Evolutionary conservation across 2,329 filamentous ascomycete species (phyloP), one percentile per base, ranked within the genome.

Genomic region (Hymenoscyphus fraxineus): DNA sequence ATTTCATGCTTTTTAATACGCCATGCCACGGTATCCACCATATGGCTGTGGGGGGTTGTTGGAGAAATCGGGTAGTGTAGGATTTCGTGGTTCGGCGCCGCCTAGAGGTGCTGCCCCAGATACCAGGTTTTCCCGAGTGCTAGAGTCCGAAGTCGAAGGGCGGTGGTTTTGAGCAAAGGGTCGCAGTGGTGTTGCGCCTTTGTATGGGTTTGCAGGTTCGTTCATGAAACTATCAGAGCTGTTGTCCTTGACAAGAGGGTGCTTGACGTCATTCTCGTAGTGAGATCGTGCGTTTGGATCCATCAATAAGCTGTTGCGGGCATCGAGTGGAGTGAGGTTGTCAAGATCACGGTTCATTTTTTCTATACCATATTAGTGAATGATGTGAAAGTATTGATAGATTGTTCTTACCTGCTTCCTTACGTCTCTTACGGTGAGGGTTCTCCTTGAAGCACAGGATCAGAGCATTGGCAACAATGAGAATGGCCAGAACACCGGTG

Each of bases 401-500:
- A n/a, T 22, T 4, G 56, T 61, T 81, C 88, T 85, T 90, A 92
- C 92, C 92, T 77, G 92, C 87, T 79, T 94, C 91, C 85, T 96
- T 96, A 78, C 92, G 88, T 73, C 88, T 88, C 83, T 89, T 89
- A 69, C 90, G 88, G 78, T 98, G 94, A 3, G 94, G 93, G 80
- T 98, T 98, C 79, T 93, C 86, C 76, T 90, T 90, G 83, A 87
- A 88, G 78, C 88, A 93, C 61, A 88, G 84, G 71, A 92, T 90
- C 74, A 97, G 86, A 58, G 92, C 92, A 74, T 98, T 98, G 80
- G 93, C 91, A 12, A 85, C 85, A 71, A 99, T 96, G 38, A 98
- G 82, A 60, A 98, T 90, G 3, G 92, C 93, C 64, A 99, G 82
- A 31, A 92, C 78, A 67, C 85, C 93, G 6, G 93, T 96, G 70